Evolutionary conservation across 192 early-diverging fungal species (phyloP).

Genomic region (Gryganskiella cystojenkinii): DNA sequence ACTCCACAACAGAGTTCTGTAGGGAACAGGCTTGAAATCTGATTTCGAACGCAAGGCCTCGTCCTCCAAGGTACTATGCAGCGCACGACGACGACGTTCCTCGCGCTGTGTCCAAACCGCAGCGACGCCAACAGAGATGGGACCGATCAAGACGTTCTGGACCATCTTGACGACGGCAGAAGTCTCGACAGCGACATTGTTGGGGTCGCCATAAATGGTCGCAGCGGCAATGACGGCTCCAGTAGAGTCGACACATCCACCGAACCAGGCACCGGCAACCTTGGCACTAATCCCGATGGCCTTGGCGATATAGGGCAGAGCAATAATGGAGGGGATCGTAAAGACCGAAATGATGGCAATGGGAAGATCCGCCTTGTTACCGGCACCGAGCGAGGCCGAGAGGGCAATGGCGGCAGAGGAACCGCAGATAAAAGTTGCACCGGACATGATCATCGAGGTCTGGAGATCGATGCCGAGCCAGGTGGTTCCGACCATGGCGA

Average conservation of each 20-base stretch:
- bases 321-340: conserved; percentile 64
- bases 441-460: conserved; percentile 63
- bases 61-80: conserved; percentile 28
- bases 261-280: conserved; percentile 64
- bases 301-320: conserved; percentile 63
- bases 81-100: conserved; percentile 29
- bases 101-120: conserved; percentile 58
- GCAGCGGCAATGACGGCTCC: conserved; percentile 65
- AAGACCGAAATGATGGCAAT: conserved; percentile 68
- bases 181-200: conserved; percentile 53
- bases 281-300: conserved; percentile 44
- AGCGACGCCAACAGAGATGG: conserved; percentile 60
- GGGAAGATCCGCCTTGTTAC: conserved; percentile 61
- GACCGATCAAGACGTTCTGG: conserved; percentile 65
- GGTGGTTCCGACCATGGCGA: conserved; percentile 58
- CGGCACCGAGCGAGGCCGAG: conserved; percentile 54
- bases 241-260: conserved; percentile 66
- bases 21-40: conserved; percentile 36
- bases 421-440: conserved; percentile 65
- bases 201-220: conserved; percentile 58
- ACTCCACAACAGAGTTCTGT: conserved; percentile 51
- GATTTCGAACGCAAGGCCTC: conserved; percentile 21
- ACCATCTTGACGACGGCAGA: conserved; percentile 66
- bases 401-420: conserved; percentile 62
- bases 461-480: conserved; percentile 61